These are phyloP conservation scores for Rubia yunnanensis DNA, from an alignment of 257 asterid genomes.

Conservation along the genomic window DNA sequence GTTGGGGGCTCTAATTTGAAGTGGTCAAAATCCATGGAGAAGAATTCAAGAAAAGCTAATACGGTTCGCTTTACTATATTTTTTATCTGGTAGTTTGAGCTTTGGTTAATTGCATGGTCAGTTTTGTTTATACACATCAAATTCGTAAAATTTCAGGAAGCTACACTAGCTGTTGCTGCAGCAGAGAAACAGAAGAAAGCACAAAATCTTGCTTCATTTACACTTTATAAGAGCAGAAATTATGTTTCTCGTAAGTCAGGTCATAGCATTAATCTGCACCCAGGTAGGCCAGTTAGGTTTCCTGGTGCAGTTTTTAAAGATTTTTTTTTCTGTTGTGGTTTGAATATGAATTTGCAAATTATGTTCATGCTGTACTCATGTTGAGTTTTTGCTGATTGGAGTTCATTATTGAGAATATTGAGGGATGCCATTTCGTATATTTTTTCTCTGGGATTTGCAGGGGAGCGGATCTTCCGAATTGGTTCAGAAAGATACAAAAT, in stretches of 20 bases:
- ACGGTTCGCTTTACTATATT: constrained; percentile 53
- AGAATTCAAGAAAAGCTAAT: constrained; percentile 55
- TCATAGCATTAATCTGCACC: constrained; percentile 56
- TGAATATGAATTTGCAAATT: neutral
- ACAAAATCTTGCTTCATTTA: constrained; percentile 32
- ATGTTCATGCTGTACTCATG: neutral
- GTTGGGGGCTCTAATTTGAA: constrained; percentile 74
- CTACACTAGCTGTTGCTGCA: constrained; percentile 70
- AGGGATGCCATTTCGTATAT: neutral
- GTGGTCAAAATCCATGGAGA: constrained; percentile 97
- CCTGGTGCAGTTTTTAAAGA: constrained; percentile 60
- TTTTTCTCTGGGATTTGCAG: constrained; percentile 30
- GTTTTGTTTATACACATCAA: neutral
- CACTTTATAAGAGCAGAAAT: constrained; percentile 47
- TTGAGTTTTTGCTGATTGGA: neutral
- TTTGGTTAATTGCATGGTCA: neutral
- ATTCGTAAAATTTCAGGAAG: constrained; percentile 47
- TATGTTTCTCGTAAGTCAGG: constrained; percentile 79
- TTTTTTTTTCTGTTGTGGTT: constrained; percentile 2
- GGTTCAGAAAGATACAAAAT: constrained; percentile 91
- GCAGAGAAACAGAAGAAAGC: constrained; percentile 56
- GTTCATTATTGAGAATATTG: neutral
- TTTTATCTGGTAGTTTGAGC: constrained; percentile 1
- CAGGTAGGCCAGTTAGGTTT: constrained; percentile 67
- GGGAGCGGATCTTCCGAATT: constrained; percentile 79